Evolutionary conservation across 2,329 filamentous ascomycete species (phyloP), one percentile per base, ranked within the genome.

Genomic region (Metarhizium album): DNA sequence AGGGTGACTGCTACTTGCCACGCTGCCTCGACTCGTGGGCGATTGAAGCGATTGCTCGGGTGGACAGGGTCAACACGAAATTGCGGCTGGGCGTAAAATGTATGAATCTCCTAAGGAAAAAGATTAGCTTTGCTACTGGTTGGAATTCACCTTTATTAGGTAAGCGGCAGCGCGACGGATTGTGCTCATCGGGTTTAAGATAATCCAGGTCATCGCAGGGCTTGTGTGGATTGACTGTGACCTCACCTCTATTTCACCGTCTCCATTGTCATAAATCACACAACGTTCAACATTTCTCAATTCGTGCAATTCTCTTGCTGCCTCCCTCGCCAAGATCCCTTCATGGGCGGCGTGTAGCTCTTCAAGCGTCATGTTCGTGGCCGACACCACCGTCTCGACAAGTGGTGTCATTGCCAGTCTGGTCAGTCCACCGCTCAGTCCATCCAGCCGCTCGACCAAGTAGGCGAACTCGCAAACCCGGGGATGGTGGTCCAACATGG

Each of bases 21-120:
- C 14, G 46, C 49, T 42, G 27, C 29, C 24, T 38, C 18, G 29
- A 55, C 40, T 49, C 52, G 35, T 22, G 52, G 42, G 33, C 23
- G 48, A 9, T 42, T 40, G 49, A 52, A 52, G 46, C 46, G 52
- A 45, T 42, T 50, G 45, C 33, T 24, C 4, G 55, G 54, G 42
- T 57, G 53, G 22, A 42, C 33, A 24, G 53, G 54, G 42, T 57
- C 54, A 45, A 29, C n/a, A 37, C 13, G 33, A 49, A 49, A 59
- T 40, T 29, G n/a, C 33, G 18, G 11, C 22, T 53, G 31, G 4
- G 23, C 23, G 48, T 57, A 59, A 48, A 56, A 60, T n/a, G 37
- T 27, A 54, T 58, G 57, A 22, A 59, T 49, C 35, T 58, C 24
- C 57, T 58, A 20, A 42, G n/a, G n/a, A 29, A 57, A 60, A 59